Base-by-base conservation (phyloP, 2,329 filamentous ascomycete genomes). In the Didymella keratinophila region DNA sequence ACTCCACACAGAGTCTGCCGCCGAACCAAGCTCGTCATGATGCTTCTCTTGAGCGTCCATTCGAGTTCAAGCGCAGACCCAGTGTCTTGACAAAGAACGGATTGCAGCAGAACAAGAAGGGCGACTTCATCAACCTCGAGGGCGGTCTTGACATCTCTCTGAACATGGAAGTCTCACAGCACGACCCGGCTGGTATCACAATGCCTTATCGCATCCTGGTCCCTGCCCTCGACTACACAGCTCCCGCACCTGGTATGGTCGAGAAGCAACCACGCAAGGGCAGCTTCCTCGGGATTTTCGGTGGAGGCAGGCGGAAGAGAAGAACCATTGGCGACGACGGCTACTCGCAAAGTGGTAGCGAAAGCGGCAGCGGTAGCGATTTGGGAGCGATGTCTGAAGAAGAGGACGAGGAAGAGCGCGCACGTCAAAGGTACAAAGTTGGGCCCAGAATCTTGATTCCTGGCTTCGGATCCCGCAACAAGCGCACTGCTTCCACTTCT, bases 161-260 rank as follows among this genome's bases (percentile, higher is more conserved):
- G 42, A 97, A 97, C 68, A 87, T 97, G 62, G 95, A 99, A 78
- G 87, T 97, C 61, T 93, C 89, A 68, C 86, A 91, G 43, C 87
- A 87, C 62, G 93, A 99, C 68, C 94, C 95, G 0, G 85, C 90
- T 0, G 96, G 95, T 14, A 92, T 92, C 63, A 99, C 95, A 0
- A 86, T 87, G 49, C 92, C 93, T 9, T 99, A 99, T 75, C 84
- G 92, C 37, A 79, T 99, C 5, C 83, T 98, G 1, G 89, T 99
- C 5, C 95, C 96, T 11, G 87, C 87, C 52, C 80, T 99, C 50
- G 78, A 78, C 68, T 87, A 81, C 49, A 64, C 56, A 9, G 49
- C 62, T 8, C 61, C 71, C 12, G 67, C 67, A 39, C 41, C 55
- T 28, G 65, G 58, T 23, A 52, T 42, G 18, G 58, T 60, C 2